These are phyloP conservation scores for Leavenworthia alabamica DNA, from an alignment of 345 rosid species.

Conservation along the genomic window DNA sequence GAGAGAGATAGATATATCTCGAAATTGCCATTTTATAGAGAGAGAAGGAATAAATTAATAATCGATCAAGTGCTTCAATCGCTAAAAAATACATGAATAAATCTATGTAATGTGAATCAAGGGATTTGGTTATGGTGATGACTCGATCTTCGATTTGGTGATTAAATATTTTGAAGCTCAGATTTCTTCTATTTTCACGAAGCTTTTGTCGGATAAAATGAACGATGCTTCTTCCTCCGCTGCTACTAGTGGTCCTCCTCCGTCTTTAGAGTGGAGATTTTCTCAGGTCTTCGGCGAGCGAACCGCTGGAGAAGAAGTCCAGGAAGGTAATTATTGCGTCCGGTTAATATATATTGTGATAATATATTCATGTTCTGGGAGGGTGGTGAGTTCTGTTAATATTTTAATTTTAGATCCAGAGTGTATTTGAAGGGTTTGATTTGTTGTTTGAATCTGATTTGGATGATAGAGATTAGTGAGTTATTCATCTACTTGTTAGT, in stretches of 20 bases:
- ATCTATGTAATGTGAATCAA: slow-evolving; percentile 35
- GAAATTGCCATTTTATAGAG: too few species aligned
- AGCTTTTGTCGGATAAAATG: slow-evolving; percentile 40
- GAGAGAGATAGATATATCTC: too few species aligned
- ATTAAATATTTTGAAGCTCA: slow-evolving; percentile 16
- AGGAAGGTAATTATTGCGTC: slow-evolving; percentile 48
- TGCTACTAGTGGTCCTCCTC: slow-evolving; percentile 37
- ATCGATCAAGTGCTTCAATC: slow-evolving; percentile 32
- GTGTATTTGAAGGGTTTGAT: slow-evolving; percentile 33
- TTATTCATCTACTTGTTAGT: slow-evolving; percentile 23
- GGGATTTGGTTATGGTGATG: slow-evolving; percentile 15
- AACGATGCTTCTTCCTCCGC: slow-evolving; percentile 40
- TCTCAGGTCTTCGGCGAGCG: slow-evolving; percentile 95
- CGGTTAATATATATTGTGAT: background rate
- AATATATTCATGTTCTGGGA: slow-evolving; percentile 35
- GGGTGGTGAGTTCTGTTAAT: background rate
- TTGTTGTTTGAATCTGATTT: slow-evolving; percentile 50
- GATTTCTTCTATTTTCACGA: background rate
- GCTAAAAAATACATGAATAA: slow-evolving; percentile 13
- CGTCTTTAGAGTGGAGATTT: slow-evolving; percentile 76
- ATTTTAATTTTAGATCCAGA: slow-evolving; percentile 40
- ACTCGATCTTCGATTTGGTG: slow-evolving; percentile 40
- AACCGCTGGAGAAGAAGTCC: slow-evolving; percentile 85
- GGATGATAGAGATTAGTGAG: slow-evolving; percentile 41
- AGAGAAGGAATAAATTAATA: too few species aligned